Percentiles rank a stretch among this genome's conserved stretches.
Conservation (phyloP, 2,329 filamentous ascomycete genomes). For the Sporothrix brasiliensis region DNA sequence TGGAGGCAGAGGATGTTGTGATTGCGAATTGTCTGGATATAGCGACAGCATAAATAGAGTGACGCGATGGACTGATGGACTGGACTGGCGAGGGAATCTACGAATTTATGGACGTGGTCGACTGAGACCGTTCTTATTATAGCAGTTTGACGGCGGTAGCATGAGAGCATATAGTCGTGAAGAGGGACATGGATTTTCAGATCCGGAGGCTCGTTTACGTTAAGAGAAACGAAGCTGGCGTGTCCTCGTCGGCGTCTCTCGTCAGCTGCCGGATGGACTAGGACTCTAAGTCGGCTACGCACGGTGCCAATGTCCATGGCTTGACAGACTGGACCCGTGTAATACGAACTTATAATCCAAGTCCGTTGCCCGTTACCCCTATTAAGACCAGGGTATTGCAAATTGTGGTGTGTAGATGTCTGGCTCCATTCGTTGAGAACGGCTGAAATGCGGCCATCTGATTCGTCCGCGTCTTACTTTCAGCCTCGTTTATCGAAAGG, state of each 20-base stretch:
- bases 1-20: conserved; percentile 23
- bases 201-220: background rate
- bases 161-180: background rate
- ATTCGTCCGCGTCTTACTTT: background rate
- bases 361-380: background rate
- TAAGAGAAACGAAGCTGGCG: background rate
- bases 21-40: background rate
- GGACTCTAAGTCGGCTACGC: background rate
- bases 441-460: background rate
- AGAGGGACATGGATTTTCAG: background rate
- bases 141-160: background rate
- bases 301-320: background rate
- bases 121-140: background rate
- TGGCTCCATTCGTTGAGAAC: background rate
- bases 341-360: background rate
- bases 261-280: background rate
- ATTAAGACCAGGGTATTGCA: background rate
- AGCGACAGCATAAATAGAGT: background rate
- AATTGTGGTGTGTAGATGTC: background rate
- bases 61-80: background rate
- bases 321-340: background rate
- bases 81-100: background rate
- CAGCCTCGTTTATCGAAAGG: conserved; percentile 1
- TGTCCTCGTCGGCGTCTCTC: background rate
- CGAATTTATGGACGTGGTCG: background rate